Conservation (phyloP, 495 filamentous ascomycete genomes). For the Hypoxylon rickii region DNA sequence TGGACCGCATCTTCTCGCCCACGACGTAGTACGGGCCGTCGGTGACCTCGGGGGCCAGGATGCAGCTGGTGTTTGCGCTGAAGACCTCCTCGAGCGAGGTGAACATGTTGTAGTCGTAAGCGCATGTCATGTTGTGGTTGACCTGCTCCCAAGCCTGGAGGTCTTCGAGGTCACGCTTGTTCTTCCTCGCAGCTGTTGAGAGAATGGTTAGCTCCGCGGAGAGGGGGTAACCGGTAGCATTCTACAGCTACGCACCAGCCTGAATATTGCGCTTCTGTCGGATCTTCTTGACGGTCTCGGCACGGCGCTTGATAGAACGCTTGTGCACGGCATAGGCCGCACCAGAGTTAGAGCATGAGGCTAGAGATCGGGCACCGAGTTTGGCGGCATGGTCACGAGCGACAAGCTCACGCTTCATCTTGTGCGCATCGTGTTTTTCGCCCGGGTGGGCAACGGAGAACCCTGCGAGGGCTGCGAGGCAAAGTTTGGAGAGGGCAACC, state of each 20-base stretch:
- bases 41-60: slow-evolving; percentile 55
- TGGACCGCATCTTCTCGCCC: slow-evolving; percentile 52
- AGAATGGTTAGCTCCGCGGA: slow-evolving; percentile 1
- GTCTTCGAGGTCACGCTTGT: slow-evolving; percentile 48
- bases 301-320: slow-evolving; percentile 44
- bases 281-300: slow-evolving; percentile 45
- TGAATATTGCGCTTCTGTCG: slow-evolving; percentile 56
- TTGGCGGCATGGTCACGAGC: slow-evolving; percentile 41
- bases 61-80: slow-evolving; percentile 52
- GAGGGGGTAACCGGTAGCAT: too few relatives aligned
- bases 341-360: slow-evolving; percentile 40
- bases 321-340: slow-evolving; percentile 36
- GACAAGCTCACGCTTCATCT: slow-evolving; percentile 40
- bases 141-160: slow-evolving; percentile 43
- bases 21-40: slow-evolving; percentile 61
- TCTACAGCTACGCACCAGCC: slow-evolving; percentile 43
- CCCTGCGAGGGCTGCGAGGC: slow-evolving; percentile 33
- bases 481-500: slow-evolving; percentile 35
- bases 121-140: slow-evolving; percentile 51
- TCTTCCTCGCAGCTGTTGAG: slow-evolving; percentile 30
- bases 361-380: slow-evolving; percentile 44
- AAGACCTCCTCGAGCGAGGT: slow-evolving; percentile 55
- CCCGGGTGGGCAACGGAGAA: slow-evolving; percentile 42
- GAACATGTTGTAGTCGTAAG: slow-evolving; percentile 41
- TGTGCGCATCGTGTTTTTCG: slow-evolving; percentile 39